These are phyloP conservation scores for Sugiyamaella boreocaroliniensis DNA, from an alignment of 805 yeast species.

Conservation along the genomic window DNA sequence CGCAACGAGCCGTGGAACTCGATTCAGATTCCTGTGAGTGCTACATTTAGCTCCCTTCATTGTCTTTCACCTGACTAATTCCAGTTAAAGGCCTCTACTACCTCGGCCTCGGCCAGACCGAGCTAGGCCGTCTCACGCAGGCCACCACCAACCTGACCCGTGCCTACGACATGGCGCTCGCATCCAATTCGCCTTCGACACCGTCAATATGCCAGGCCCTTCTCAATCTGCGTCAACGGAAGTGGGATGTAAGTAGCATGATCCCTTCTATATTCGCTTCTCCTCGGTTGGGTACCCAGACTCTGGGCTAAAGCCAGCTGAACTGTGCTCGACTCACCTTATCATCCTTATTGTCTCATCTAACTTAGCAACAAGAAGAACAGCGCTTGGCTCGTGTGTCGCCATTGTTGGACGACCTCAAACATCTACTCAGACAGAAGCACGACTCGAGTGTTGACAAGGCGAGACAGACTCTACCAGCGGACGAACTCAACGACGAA, in stretches of 20 bases:
- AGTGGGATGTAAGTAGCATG: conserved; percentile 19
- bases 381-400: conserved; percentile 18
- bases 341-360: background rate
- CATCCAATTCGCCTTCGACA: conserved; percentile 24
- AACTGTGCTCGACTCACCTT: background rate
- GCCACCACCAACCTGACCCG: conserved; percentile 22
- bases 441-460: conserved; percentile 7
- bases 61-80: conserved; percentile 1
- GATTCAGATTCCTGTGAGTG: conserved; percentile 18
- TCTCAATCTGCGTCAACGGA: conserved; percentile 19
- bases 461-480: conserved; percentile 9
- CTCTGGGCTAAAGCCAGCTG: no score
- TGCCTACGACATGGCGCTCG: conserved; percentile 28
- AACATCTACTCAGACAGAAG: conserved; percentile 17
- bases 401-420: conserved; percentile 23
- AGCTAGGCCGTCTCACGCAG: conserved; percentile 23
- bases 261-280: no score
- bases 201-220: conserved; percentile 22
- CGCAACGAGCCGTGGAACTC: conserved; percentile 24
- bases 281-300: no score
- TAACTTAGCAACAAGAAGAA: conserved; percentile 14
- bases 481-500: conserved; percentile 20
- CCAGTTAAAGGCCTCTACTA: conserved; percentile 24
- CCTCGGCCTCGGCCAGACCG: conserved; percentile 24
- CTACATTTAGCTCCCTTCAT: background rate